Evolutionary conservation across 768 basidiomycete genomes (phyloP), one percentile per base, ranked within the genome.

Genomic region (Leucocoprinus leucothites): DNA sequence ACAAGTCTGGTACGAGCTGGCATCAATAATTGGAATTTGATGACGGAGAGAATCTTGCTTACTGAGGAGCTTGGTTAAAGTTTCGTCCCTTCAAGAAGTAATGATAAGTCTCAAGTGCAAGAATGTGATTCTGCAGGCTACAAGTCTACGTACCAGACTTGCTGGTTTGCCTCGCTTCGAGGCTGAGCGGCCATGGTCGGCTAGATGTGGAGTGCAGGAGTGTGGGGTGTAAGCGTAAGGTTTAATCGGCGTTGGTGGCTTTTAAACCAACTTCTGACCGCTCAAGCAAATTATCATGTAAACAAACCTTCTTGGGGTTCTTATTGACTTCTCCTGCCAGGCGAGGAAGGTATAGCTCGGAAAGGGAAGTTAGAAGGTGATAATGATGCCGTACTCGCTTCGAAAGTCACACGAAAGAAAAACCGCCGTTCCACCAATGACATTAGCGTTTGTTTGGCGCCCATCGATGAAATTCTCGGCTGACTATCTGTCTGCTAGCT

Each of bases 31-130:
- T 8, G 14, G 31, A n/a, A 22, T 14, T 21, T 3, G 38, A 19
- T 34, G 57, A 40, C 13, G 28, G 25, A 42, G 16, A 36, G 31
- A 34, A 19, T 21, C 18, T 26, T 49, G 55, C 62, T 51, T 67
- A 88, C 87, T 80, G 67, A 85, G 67, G 61, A 89, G 72, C 61
- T 80, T 78, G 50, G 74, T 74, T 57, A 89, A 73, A 54, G 83
- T 78, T 47, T 87, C 85, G 64, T 87, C 86, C 87, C 87, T 86
- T 28, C 63, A 45, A 28, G 34, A 49, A 42, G 40, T 58, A 61
- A 61, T 35, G 38, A 19, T 48, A 25, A 49, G 47, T 48, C 1
- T 34, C 9, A 9, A 43, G 22, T 14, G 4, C 47, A 8, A 19
- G 43, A 31, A 31, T 5, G 31, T 11, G 6, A 31, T 1, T 18